These are phyloP conservation scores for Lepidopterella palustris DNA, from an alignment of 495 filamentous ascomycete genomes.

Conservation along the genomic window DNA sequence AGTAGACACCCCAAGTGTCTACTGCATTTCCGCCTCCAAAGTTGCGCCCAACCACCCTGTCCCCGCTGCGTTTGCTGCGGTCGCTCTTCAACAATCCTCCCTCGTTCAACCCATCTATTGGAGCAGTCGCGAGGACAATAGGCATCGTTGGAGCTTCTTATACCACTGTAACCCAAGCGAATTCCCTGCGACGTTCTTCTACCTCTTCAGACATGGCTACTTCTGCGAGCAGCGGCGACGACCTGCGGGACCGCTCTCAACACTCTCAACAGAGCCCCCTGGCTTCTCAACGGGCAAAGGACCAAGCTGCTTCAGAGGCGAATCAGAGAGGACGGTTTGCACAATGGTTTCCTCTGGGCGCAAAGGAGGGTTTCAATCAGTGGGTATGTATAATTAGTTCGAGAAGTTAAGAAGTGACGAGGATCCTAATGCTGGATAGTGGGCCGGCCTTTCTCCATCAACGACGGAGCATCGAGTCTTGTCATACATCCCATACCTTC, in stretches of 20 bases:
- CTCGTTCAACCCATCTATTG: neutral
- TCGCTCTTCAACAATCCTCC: neutral
- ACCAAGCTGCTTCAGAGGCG: conserved; percentile 24
- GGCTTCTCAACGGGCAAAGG: conserved; percentile 47
- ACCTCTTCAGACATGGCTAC: conserved; percentile 32
- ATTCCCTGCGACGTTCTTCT: neutral
- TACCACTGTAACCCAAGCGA: neutral
- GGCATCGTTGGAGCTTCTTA: conserved; percentile 17
- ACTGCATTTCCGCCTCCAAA: conserved; percentile 4
- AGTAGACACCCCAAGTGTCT: conserved; percentile 7
- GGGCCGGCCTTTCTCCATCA: conserved; percentile 74
- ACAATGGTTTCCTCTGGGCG: conserved; percentile 73
- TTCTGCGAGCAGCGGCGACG: conserved; percentile 22
- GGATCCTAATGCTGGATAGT: conserved; percentile 46
- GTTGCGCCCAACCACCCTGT: conserved; percentile 21
- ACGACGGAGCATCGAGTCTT: conserved; percentile 85
- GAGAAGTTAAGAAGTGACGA: too few species aligned
- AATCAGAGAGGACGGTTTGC: conserved; percentile 24
- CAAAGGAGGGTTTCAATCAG: conserved; percentile 85
- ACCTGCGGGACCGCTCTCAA: conserved; percentile 37
- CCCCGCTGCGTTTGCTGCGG: conserved; percentile 29
- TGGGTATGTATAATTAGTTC: too few species aligned
- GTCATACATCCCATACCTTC: conserved; percentile 77
- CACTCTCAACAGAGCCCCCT: conserved; percentile 46
- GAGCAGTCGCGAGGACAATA: conserved; percentile 8